Conservation (phyloP, 352 stramenopile species). For the Pythium graminicola region DNA sequence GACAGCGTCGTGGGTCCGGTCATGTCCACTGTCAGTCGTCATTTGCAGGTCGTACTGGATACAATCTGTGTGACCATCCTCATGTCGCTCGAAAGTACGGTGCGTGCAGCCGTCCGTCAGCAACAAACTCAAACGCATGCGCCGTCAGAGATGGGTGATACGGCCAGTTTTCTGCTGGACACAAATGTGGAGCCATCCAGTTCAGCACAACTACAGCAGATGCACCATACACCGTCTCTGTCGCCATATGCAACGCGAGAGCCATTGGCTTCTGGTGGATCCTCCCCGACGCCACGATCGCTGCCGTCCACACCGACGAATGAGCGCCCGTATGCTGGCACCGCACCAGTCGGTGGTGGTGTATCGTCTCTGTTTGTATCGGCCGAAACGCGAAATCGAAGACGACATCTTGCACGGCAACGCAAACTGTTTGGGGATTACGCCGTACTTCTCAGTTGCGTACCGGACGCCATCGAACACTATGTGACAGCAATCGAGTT, state of each 20-base stretch:
- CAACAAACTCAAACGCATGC: conserved; percentile 22
- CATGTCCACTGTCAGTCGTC: conserved; percentile 67
- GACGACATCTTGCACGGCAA: conserved; percentile 50
- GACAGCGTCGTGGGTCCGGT: conserved; percentile 29
- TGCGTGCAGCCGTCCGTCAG: conserved; percentile 53
- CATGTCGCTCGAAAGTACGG: conserved; percentile 72
- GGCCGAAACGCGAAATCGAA: conserved; percentile 42
- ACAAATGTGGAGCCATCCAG: conserved; percentile 63
- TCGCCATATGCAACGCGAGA: conserved; percentile 25
- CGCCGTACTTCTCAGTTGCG: conserved; percentile 52
- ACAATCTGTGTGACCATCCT: conserved; percentile 76
- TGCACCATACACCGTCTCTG: conserved; percentile 16
- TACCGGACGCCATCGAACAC: conserved; percentile 62
- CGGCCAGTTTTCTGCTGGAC: conserved; percentile 55
- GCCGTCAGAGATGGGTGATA: conserved; percentile 25
- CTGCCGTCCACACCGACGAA: conserved; percentile 7
- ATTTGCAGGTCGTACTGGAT: conserved; percentile 76
- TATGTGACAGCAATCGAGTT: conserved; percentile 67
- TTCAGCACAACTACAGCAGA: conserved; percentile 16
- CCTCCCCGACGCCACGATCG: conserved; percentile 35
- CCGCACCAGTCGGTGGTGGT: conserved; percentile 1
- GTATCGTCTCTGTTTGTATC: conserved; percentile 25
- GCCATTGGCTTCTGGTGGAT: conserved; percentile 11
- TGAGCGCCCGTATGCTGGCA: conserved; percentile 3
- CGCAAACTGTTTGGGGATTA: conserved; percentile 82